Evolutionary conservation across 805 yeast genomes (phyloP).

Genomic region (Ascoidea rubescens): DNA sequence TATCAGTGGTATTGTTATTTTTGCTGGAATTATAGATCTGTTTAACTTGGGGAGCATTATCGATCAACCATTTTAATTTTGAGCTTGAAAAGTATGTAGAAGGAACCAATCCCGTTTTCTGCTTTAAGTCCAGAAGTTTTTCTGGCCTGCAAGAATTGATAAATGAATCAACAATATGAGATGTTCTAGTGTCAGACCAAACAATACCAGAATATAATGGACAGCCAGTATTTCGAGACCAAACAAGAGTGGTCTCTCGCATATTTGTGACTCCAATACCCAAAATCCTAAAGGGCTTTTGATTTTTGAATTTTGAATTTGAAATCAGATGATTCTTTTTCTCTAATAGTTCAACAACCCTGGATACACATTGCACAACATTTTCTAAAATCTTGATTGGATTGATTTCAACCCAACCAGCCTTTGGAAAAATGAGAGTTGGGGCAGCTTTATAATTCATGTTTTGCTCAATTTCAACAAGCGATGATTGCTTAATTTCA

Average conservation of each 20-base stretch:
- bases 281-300: slow-evolving; percentile 45
- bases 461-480: slow-evolving; percentile 40
- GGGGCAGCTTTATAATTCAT: slow-evolving; percentile 23
- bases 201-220: slow-evolving; percentile 85
- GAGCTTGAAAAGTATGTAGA: slow-evolving; percentile 88
- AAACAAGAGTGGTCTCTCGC: slow-evolving; percentile 86
- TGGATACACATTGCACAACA: slow-evolving; percentile 66
- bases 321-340: slow-evolving; percentile 36
- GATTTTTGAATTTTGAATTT: slow-evolving; percentile 17
- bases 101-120: slow-evolving; percentile 69
- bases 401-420: slow-evolving; percentile 92
- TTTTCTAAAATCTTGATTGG: slow-evolving; percentile 73
- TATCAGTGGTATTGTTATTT: slow-evolving; percentile 35
- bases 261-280: slow-evolving; percentile 87
- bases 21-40: slow-evolving; percentile 38
- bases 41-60: slow-evolving; percentile 54
- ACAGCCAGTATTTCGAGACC: slow-evolving; percentile 73
- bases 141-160: too few species aligned
- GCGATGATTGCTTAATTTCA: slow-evolving; percentile 40
- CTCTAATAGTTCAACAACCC: slow-evolving; percentile 43
- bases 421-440: slow-evolving; percentile 63
- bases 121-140: slow-evolving; percentile 27
- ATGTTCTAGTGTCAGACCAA: slow-evolving; percentile 90
- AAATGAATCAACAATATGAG: slow-evolving; percentile 39
- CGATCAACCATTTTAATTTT: slow-evolving; percentile 79